These are phyloP conservation scores for Xylaria polymorpha DNA, from an alignment of 2,329 filamentous ascomycete species.

Conservation along the genomic window DNA sequence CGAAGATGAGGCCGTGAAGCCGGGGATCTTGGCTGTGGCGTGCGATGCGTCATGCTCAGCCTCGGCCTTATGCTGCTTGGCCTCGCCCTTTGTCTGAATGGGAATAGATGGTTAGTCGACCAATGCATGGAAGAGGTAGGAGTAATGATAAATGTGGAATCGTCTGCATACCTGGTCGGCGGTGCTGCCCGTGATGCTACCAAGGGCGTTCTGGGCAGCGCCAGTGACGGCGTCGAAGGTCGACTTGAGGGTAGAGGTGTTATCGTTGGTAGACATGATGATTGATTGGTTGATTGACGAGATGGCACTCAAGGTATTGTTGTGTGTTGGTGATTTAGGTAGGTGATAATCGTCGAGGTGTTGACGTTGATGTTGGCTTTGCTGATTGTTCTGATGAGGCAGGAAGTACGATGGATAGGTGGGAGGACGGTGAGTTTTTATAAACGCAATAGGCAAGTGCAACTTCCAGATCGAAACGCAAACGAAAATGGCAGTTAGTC, in stretches of 20 bases:
- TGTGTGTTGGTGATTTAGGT: slow-evolving; percentile 15
- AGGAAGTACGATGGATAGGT: neutral
- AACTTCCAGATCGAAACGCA: neutral
- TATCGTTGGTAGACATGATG: slow-evolving; percentile 57
- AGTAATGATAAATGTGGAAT: neutral
- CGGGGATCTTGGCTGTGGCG: slow-evolving; percentile 78
- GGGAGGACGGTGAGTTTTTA: slow-evolving; percentile 24
- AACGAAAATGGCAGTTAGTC: slow-evolving; percentile 3
- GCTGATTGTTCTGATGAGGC: neutral
- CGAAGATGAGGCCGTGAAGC: slow-evolving; percentile 73
- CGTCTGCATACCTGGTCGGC: slow-evolving; percentile 67
- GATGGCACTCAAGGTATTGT: neutral
- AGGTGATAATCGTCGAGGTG: neutral
- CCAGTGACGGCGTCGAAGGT: slow-evolving; percentile 79
- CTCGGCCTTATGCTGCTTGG: slow-evolving; percentile 72
- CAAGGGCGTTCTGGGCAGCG: slow-evolving; percentile 76
- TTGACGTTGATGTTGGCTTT: neutral
- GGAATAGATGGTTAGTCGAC: slow-evolving; percentile 31
- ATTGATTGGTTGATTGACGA: slow-evolving; percentile 16
- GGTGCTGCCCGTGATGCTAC: slow-evolving; percentile 77
- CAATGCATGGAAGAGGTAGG: neutral
- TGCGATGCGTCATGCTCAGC: slow-evolving; percentile 80
- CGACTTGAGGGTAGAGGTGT: slow-evolving; percentile 82
- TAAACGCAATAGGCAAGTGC: slow-evolving; percentile 8
- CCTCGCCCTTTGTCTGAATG: slow-evolving; percentile 67